Percentiles rank a stretch among this genome's conserved stretches.
Conservation (phyloP, 345 rosid species). For the Conringia planisiliqua region DNA sequence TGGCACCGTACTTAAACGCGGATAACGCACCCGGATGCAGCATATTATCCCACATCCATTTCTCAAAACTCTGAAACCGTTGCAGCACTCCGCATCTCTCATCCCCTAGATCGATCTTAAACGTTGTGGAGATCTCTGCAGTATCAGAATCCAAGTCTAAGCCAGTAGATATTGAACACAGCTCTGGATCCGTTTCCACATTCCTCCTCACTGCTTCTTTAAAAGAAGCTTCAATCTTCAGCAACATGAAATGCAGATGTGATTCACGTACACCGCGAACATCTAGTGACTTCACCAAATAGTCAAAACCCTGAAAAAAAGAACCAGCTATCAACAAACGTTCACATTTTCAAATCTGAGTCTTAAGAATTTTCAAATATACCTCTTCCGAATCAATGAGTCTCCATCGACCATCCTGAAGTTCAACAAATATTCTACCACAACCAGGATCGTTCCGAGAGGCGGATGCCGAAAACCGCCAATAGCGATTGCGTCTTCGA, state of each 20-base stretch:
- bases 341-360: background rate
- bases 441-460: conserved; percentile 79
- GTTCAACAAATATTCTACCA: conserved; percentile 83
- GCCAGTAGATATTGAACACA: conserved; percentile 20
- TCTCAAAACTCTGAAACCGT: conserved; percentile 75
- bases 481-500: conserved; percentile 83
- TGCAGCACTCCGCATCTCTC: conserved; percentile 45
- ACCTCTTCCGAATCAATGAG: conserved; percentile 83
- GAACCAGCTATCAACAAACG: background rate
- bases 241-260: conserved; percentile 63
- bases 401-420: conserved; percentile 72
- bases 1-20: conserved; percentile 58
- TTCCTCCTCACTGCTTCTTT: conserved; percentile 58
- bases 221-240: conserved; percentile 62
- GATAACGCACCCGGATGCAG: conserved; percentile 35
- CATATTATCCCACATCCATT: conserved; percentile 60
- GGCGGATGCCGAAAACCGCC: conserved; percentile 74
- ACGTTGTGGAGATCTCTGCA: conserved; percentile 57
- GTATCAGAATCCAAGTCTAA: conserved; percentile 45
- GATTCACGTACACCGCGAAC: conserved; percentile 81
- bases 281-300: conserved; percentile 63
- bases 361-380: background rate
- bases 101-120: conserved; percentile 58
- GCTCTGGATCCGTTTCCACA: background rate
- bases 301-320: conserved; percentile 60